These are phyloP conservation scores for Endoconidiophora polonica DNA, from an alignment of 2,329 filamentous ascomycete genomes.

Conservation along the genomic window DNA sequence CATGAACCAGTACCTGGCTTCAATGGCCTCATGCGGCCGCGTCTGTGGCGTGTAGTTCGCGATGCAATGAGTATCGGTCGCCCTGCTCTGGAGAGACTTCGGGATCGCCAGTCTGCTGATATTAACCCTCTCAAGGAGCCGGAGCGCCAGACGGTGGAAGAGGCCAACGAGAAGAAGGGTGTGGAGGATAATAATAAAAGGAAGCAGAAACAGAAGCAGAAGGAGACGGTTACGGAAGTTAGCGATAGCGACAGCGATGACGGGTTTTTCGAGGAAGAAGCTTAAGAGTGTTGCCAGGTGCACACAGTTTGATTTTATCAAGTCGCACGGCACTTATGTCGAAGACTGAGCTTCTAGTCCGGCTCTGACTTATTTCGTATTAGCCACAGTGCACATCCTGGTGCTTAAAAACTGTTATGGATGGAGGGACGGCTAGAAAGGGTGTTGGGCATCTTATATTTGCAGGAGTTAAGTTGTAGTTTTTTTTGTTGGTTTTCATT, in stretches of 20 bases:
- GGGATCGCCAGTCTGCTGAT: slow-evolving; percentile 30
- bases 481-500: too few relatives aligned
- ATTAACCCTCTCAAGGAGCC: slow-evolving; percentile 14
- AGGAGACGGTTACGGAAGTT: slow-evolving; percentile 22
- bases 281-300: too few relatives aligned
- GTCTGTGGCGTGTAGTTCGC: slow-evolving; percentile 55
- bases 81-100: slow-evolving; percentile 33
- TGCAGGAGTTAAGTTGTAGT: too few relatives aligned
- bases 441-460: too few relatives aligned
- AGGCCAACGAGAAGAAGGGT: slow-evolving; percentile 15
- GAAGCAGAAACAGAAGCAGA: slow-evolving; percentile 15
- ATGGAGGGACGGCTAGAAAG: too few relatives aligned
- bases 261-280: slow-evolving; percentile 38
- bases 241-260: slow-evolving; percentile 31
- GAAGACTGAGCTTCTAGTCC: too few relatives aligned
- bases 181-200: slow-evolving; percentile 15
- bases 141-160: slow-evolving; percentile 7
- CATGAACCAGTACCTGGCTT: slow-evolving; percentile 18
- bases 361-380: too few relatives aligned
- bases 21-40: slow-evolving; percentile 22
- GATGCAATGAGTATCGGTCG: slow-evolving; percentile 42
- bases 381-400: too few relatives aligned
- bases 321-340: too few relatives aligned
- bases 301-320: too few relatives aligned
- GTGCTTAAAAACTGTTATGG: too few relatives aligned